Conservation (phyloP, 1,139 yeast species). For the Suzukiozyma palmioleophila region DNA sequence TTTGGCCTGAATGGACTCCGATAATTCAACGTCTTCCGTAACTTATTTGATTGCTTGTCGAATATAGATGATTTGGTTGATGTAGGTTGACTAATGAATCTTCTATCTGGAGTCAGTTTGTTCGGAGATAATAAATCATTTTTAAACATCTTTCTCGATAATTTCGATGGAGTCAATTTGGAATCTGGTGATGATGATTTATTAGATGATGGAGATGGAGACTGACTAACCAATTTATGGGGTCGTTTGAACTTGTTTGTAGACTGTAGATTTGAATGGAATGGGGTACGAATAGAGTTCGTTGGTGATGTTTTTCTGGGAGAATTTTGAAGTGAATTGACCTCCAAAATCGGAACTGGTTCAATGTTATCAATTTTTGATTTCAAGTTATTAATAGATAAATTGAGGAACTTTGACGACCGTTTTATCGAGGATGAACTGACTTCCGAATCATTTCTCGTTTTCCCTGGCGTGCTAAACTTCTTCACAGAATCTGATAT, state of each 20-base stretch:
- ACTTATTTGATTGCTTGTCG: slow-evolving; percentile 12
- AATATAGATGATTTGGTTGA: slow-evolving; percentile 13
- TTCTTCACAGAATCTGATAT: neutral
- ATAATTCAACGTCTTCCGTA: slow-evolving; percentile 11
- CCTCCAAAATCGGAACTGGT: slow-evolving; percentile 23
- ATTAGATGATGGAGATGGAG: slow-evolving; percentile 39
- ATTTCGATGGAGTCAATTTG: slow-evolving; percentile 28
- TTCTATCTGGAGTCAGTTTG: slow-evolving; percentile 12
- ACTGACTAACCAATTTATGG: slow-evolving; percentile 42
- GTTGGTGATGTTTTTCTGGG: slow-evolving; percentile 7
- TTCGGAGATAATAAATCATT: slow-evolving; percentile 34
- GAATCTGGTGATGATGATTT: slow-evolving; percentile 11
- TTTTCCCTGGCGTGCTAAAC: neutral
- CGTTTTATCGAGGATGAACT: slow-evolving; percentile 32
- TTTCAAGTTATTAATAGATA: slow-evolving; percentile 26
- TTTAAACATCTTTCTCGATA: slow-evolving; percentile 30
- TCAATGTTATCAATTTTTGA: slow-evolving; percentile 17
- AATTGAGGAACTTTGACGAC: slow-evolving; percentile 44
- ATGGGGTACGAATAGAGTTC: slow-evolving; percentile 5
- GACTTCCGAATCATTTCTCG: slow-evolving; percentile 3
- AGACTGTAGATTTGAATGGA: slow-evolving; percentile 8
- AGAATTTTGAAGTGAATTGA: slow-evolving; percentile 13
- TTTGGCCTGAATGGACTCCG: slow-evolving; percentile 6
- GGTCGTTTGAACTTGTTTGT: slow-evolving; percentile 44
- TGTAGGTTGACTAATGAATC: slow-evolving; percentile 11